Percentiles rank a stretch among this genome's conserved stretches.
phyloP scores from a whole-genome alignment of 768 basidiomycete species.

The Trametes cingulata region DNA sequence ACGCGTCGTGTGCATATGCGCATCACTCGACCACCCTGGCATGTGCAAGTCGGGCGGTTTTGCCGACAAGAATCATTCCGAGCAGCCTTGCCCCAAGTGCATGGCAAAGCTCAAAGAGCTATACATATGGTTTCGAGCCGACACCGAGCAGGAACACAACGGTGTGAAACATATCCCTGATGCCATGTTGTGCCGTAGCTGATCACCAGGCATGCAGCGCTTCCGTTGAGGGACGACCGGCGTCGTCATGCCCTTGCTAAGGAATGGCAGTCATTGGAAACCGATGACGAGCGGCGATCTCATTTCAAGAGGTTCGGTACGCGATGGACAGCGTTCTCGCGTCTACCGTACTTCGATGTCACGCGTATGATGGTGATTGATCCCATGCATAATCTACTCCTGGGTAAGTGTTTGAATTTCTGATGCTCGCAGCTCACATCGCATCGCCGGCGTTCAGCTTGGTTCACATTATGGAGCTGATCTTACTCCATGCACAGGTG shows the following conservation, averaged over 20 bases:
- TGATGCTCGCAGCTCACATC: not conserved
- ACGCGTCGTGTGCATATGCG: not conserved
- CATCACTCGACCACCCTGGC: slow-evolving; percentile 2
- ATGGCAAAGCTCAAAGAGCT: not conserved
- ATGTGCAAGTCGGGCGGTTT: slow-evolving; percentile 7
- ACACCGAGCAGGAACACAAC: too few relatives aligned
- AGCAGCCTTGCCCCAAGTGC: not conserved
- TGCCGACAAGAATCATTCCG: not conserved
- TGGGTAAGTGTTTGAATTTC: not conserved
- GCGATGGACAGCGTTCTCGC: not conserved
- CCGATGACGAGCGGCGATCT: not conserved
- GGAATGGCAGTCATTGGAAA: not conserved
- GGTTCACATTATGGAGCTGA: not conserved
- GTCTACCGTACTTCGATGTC: not conserved
- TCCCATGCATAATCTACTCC: slow-evolving; percentile 1
- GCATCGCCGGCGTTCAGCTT: not conserved
- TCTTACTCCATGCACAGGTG: not conserved
- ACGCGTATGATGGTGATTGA: not conserved
- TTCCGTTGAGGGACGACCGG: not conserved
- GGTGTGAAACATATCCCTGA: not conserved
- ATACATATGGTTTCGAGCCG: not conserved
- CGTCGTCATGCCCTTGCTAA: not conserved
- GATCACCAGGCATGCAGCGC: too few relatives aligned
- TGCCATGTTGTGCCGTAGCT: not conserved
- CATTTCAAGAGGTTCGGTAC: not conserved